These are phyloP conservation scores for Erodium moschatum DNA, from an alignment of 441 rosid genomes.

Conservation along the genomic window DNA sequence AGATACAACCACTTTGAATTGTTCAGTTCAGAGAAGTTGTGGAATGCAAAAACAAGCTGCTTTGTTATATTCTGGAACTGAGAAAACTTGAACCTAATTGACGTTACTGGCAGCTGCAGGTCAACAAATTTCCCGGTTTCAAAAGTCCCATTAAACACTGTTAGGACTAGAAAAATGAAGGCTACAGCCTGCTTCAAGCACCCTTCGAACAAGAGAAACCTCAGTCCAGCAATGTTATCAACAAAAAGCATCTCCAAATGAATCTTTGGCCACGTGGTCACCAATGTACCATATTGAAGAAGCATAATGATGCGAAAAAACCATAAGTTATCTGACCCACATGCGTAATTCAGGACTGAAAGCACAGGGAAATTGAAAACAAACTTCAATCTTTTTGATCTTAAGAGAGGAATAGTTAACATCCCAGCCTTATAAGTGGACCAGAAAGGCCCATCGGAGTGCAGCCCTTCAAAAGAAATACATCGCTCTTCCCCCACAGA, in stretches of 20 bases:
- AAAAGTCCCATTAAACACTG: constrained; percentile 35
- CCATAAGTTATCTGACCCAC: constrained; percentile 32
- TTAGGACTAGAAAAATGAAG: constrained; percentile 46
- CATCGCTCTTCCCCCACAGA: constrained; percentile 25
- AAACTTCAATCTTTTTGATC: constrained; percentile 32
- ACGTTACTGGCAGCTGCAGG: constrained; percentile 53
- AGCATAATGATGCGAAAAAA: constrained; percentile 35
- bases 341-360: constrained; percentile 30
- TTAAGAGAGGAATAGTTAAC: constrained; percentile 30
- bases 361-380: constrained; percentile 29
- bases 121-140: constrained; percentile 40
- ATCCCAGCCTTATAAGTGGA: constrained; percentile 30
- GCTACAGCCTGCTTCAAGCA: constrained; percentile 60
- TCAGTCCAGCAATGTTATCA: constrained; percentile 60
- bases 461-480: constrained; percentile 25
- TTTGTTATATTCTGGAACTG: constrained; percentile 37
- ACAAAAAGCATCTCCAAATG: constrained; percentile 82
- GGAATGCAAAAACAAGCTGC: constrained; percentile 55
- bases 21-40: constrained; percentile 46
- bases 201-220: constrained; percentile 65
- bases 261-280: constrained; percentile 54
- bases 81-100: constrained; percentile 62
- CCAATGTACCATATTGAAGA: constrained; percentile 51
- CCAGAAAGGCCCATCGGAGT: constrained; percentile 32
- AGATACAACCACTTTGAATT: constrained; percentile 50